A percentile compares a stretch with the other conserved stretches of the same genome.
Conservation (phyloP, 192 early-diverging fungal genomes). For the Lunasporangiospora selenospora region DNA sequence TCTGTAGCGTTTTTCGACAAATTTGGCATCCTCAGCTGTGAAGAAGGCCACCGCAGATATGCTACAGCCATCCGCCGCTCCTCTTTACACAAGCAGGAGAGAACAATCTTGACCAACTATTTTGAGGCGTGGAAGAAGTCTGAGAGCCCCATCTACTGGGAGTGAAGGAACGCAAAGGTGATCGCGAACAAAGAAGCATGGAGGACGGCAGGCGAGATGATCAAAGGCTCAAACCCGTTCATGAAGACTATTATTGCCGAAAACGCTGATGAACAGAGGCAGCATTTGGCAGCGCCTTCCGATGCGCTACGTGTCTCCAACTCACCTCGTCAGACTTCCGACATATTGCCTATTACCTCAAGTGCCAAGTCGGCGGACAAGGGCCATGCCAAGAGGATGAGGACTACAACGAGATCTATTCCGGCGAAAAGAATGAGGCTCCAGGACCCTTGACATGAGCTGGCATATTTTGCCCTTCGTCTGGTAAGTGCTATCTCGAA, state of each 20-base stretch:
- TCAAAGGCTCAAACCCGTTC: conserved; percentile 13
- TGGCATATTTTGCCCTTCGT: not conserved
- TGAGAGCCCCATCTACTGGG: conserved; percentile 7
- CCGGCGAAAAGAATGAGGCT: not conserved
- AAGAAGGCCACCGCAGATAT: conserved; percentile 17
- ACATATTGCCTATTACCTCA: not conserved
- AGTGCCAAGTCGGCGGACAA: not conserved
- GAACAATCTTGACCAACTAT: conserved; percentile 1
- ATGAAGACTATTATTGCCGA: conserved; percentile 6
- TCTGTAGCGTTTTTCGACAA: conserved; percentile 11
- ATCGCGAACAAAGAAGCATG: conserved; percentile 12
- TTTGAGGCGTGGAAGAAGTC: conserved; percentile 16
- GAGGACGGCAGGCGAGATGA: conserved; percentile 19
- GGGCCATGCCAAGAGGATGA: not conserved
- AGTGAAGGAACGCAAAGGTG: conserved; percentile 2
- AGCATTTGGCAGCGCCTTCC: conserved; percentile 1
- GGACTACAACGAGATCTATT: not conserved
- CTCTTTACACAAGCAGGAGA: not conserved
- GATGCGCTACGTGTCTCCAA: not conserved
- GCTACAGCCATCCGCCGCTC: conserved; percentile 1
- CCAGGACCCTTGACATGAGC: not conserved
- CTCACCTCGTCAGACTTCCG: not conserved
- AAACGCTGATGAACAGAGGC: conserved; percentile 13
- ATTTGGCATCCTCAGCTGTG: conserved; percentile 2
- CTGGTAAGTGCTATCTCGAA: not conserved